A percentile compares a stretch with the other conserved stretches of the same genome.
These are phyloP conservation scores for Dothideomycetes sp. DNA, from an alignment of 2,329 filamentous ascomycete genomes.

Conservation along the genomic window DNA sequence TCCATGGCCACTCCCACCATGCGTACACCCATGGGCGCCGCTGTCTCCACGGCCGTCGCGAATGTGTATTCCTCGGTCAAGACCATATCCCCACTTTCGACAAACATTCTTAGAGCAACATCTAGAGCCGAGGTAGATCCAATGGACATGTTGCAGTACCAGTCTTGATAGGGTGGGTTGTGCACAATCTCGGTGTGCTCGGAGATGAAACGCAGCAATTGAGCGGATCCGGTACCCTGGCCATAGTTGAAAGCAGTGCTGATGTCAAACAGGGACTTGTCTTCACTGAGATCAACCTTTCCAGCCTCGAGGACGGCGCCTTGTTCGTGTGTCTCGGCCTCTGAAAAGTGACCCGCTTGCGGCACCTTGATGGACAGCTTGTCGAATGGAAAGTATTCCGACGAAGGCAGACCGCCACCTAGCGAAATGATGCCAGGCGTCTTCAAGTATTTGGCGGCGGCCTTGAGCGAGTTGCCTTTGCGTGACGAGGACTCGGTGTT, in stretches of 20 bases:
- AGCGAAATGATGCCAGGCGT: constrained; percentile 82
- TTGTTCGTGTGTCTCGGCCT: constrained; percentile 52
- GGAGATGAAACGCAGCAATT: constrained; percentile 81
- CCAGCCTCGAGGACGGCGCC: constrained; percentile 58
- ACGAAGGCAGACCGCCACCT: constrained; percentile 80
- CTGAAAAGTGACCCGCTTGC: constrained; percentile 57
- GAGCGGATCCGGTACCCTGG: constrained; percentile 74
- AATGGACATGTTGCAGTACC: constrained; percentile 72
- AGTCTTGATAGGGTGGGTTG: constrained; percentile 80
- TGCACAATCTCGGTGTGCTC: constrained; percentile 93
- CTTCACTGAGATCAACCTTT: constrained; percentile 71
- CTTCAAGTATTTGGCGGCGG: constrained; percentile 68
- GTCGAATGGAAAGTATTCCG: constrained; percentile 88
- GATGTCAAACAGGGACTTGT: constrained; percentile 60
- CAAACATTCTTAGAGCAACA: constrained; percentile 73
- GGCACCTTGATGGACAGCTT: constrained; percentile 68
- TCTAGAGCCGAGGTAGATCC: constrained; percentile 84
- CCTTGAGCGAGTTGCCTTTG: constrained; percentile 59
- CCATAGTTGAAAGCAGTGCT: constrained; percentile 89
- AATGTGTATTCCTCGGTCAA: constrained; percentile 91
- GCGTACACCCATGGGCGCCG: constrained; percentile 52
- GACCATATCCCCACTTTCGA: constrained; percentile 64
- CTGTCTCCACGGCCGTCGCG: constrained; percentile 62
- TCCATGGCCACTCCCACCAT: constrained; percentile 57
- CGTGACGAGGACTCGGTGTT: constrained; percentile 46